These are phyloP conservation scores for Teratosphaeria zuluensis DNA, from an alignment of 2,329 filamentous ascomycete genomes.

Conservation along the genomic window DNA sequence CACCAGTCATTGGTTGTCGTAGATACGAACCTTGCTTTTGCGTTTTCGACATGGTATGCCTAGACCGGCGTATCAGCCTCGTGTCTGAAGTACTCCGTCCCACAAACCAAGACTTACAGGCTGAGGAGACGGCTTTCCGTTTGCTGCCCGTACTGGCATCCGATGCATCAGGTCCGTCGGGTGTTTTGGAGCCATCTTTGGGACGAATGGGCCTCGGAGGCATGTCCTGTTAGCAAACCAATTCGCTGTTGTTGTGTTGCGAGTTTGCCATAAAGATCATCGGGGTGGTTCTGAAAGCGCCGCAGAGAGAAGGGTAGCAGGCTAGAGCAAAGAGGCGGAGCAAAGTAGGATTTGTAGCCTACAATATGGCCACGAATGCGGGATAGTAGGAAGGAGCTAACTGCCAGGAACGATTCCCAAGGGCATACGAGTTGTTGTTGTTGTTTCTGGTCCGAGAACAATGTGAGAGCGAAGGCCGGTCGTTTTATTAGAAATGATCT, in stretches of 20 bases:
- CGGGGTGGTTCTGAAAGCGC: neutral
- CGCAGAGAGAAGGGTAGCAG: neutral
- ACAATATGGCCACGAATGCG: too few species aligned
- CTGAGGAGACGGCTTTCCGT: conserved; percentile 30
- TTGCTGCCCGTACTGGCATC: conserved; percentile 24
- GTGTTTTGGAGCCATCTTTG: conserved; percentile 18
- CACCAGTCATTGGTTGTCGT: neutral
- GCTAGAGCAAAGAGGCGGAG: neutral
- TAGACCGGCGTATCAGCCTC: neutral
- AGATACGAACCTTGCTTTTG: conserved; percentile 37
- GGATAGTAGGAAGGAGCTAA: neutral
- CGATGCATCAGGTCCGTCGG: conserved; percentile 12
- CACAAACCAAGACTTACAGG: conserved; percentile 18
- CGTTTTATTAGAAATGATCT: neutral
- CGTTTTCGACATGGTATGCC: conserved; percentile 41
- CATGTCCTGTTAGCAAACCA: conserved; percentile 10
- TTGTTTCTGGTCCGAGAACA: neutral
- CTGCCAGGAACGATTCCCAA: neutral
- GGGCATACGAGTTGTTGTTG: neutral
- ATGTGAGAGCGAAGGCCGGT: neutral
- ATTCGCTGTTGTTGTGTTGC: neutral
- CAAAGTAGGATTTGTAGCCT: neutral
- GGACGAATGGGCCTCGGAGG: conserved; percentile 25
- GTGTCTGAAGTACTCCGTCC: neutral
- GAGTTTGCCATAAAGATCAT: neutral